phyloP scores from a whole-genome alignment of 1,284 basidiomycete species.

The Austroboletus rostrupii region DNA sequence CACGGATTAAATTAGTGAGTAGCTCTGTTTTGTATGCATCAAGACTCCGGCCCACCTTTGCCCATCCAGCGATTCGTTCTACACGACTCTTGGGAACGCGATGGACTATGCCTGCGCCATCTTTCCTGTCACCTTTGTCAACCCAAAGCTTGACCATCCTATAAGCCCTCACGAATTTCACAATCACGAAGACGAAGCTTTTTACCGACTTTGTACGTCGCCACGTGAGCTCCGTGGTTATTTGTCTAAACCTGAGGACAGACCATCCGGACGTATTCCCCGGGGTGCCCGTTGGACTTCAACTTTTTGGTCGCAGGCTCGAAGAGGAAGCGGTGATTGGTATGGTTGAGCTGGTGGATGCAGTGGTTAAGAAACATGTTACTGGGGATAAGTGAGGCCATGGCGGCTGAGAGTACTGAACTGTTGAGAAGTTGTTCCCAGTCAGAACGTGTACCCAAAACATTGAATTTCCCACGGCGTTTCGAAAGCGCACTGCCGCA shows the following conservation, averaged over 20 bases:
- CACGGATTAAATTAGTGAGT: conserved; percentile 52
- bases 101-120: conserved; percentile 65
- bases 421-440: no score
- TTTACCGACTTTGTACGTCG: conserved; percentile 57
- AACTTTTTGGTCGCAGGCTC: conserved; percentile 62
- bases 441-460: no score
- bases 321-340: conserved; percentile 75
- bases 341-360: conserved; percentile 59
- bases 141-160: conserved; percentile 46
- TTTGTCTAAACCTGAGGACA: conserved; percentile 23
- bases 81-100: conserved; percentile 66
- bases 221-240: background rate
- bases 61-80: conserved; percentile 34
- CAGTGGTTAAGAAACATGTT: conserved; percentile 27
- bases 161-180: conserved; percentile 44
- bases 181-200: conserved; percentile 45
- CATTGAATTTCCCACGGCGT: no score
- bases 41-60: conserved; percentile 24
- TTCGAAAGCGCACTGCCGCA: no score
- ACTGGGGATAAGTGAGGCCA: no score
- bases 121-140: conserved; percentile 65
- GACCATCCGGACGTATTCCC: conserved; percentile 58
- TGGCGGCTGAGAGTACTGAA: no score
- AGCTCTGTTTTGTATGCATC: background rate
- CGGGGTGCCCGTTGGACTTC: conserved; percentile 67